Evolutionary conservation across 2,329 filamentous ascomycete species (phyloP).

Genomic region (Fusarium acutatum): DNA sequence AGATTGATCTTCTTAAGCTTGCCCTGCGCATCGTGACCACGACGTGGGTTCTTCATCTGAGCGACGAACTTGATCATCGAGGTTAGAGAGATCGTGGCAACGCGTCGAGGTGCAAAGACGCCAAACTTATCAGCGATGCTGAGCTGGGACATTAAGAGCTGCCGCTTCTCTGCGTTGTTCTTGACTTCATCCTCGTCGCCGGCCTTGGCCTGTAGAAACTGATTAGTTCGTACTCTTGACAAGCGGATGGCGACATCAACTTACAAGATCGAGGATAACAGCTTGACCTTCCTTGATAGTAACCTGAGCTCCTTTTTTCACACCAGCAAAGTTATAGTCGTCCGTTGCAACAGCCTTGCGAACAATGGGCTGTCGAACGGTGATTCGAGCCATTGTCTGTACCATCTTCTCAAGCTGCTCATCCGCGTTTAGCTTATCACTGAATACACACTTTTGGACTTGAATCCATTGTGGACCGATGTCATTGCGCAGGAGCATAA

Average conservation of each 20-base stretch:
- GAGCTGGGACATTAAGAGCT: neutral
- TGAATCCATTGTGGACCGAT: neutral
- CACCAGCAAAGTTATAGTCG: neutral
- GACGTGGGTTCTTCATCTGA: conserved; percentile 34
- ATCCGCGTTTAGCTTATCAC: neutral
- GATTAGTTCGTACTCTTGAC: neutral
- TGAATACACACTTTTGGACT: neutral
- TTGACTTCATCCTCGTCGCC: neutral
- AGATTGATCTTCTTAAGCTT: conserved; percentile 27
- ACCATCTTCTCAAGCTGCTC: neutral
- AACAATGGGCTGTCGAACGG: neutral
- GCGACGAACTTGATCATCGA: conserved; percentile 35
- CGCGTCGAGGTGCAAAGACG: neutral
- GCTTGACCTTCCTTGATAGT: neutral
- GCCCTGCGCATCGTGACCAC: conserved; percentile 34
- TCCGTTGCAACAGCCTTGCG: neutral
- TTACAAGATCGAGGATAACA: neutral
- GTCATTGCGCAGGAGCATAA: accelerated
- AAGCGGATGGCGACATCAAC: neutral
- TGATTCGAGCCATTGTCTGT: neutral
- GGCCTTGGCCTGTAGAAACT: neutral
- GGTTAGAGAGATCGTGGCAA: neutral
- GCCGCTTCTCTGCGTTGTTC: neutral
- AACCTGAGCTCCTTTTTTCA: neutral
- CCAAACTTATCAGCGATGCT: conserved; percentile 1